Base-by-base conservation (phyloP, 1,139 yeast genomes). In the Groenewaldozyma auringiensis region DNA sequence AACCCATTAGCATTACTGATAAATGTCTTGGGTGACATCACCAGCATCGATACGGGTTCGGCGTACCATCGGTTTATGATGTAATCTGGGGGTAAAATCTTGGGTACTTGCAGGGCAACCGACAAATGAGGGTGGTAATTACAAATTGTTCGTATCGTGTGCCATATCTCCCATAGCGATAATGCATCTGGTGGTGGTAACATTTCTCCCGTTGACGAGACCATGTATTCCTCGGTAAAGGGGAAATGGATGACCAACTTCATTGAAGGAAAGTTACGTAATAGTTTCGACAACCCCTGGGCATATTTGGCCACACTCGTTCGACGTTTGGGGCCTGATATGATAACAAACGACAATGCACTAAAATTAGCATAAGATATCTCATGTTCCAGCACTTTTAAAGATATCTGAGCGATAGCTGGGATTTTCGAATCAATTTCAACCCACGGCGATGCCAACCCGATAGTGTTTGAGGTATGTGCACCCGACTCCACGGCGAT, bases 151-250 rank as follows among this genome's bases (percentile, higher is more conserved):
- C 85, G 64, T 9, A 81, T 72, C 0, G 82, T 70, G 55, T 80
- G 77, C 87, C 87, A 81, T 53, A 78, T 71, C 47, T 79, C 83
- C 87, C 87, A 81, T 1, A 82, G 76, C 2, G 80, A 75, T 34
- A 79, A 59, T 4, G 73, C 66, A 57, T 79, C 82, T 14, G 70
- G 60, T 14, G 73, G 72, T 27, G 75, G 73, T 22, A 60, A 67
- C 14, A 61, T 43, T n/a, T 53, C 59, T 1, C 64, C 64, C 0
- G 50, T 64, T 27, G 44, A 33, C n/a, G 58, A 47, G 22, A 48
- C 45, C 18, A 45, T 52, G 64, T 72, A 59, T 60, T 75, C 63
- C 68, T 74, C 58, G 58, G 70, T 47, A 70, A 78, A 53, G 51
- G 67, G 52, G 62, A 74, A 40, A 66, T 70, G 56, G 61, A 75